A percentile compares a stretch with the other conserved stretches of the same genome.
Conservation (phyloP, 805 yeast species). For the Saccharomycopsis sp. region DNA sequence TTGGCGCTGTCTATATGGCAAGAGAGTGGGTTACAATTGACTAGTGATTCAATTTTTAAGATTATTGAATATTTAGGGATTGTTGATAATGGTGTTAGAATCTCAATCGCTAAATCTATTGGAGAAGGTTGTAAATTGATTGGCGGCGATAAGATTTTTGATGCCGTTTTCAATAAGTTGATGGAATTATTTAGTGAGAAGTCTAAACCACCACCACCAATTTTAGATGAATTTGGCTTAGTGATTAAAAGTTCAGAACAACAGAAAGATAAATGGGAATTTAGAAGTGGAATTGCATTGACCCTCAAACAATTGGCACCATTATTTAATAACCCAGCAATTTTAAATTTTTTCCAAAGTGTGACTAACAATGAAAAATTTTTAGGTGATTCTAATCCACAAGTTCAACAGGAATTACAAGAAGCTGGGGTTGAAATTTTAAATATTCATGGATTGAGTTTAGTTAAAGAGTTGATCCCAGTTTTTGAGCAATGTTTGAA, state of each 20-base stretch:
- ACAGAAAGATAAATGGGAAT: conserved; percentile 76
- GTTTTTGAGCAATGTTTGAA: conserved; percentile 65
- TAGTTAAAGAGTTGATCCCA: conserved; percentile 70
- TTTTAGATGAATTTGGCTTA: conserved; percentile 74
- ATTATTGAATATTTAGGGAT: conserved; percentile 47
- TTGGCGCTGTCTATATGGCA: conserved; percentile 81
- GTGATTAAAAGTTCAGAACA: conserved; percentile 53
- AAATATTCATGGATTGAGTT: conserved; percentile 52
- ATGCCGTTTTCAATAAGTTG: conserved; percentile 36
- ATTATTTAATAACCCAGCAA: conserved; percentile 34
- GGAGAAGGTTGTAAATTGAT: conserved; percentile 45
- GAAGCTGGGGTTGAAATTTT: conserved; percentile 82
- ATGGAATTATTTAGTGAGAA: conserved; percentile 50
- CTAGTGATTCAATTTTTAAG: conserved; percentile 36
- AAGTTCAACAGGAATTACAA: conserved; percentile 76
- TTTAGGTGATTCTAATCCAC: conserved; percentile 63
- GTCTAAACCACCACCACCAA: conserved; percentile 69
- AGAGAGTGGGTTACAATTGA: conserved; percentile 55
- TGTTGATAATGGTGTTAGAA: conserved; percentile 58
- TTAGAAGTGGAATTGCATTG: conserved; percentile 74
- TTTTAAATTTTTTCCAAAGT: conserved; percentile 54
- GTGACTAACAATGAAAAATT: conserved; percentile 51
- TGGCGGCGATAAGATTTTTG: conserved; percentile 27
- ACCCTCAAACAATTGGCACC: conserved; percentile 51
- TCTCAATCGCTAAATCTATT: conserved; percentile 65